Evolutionary conservation across 2,329 filamentous ascomycete genomes (phyloP).

Genomic region (Aspergillus novofumigatus): DNA sequence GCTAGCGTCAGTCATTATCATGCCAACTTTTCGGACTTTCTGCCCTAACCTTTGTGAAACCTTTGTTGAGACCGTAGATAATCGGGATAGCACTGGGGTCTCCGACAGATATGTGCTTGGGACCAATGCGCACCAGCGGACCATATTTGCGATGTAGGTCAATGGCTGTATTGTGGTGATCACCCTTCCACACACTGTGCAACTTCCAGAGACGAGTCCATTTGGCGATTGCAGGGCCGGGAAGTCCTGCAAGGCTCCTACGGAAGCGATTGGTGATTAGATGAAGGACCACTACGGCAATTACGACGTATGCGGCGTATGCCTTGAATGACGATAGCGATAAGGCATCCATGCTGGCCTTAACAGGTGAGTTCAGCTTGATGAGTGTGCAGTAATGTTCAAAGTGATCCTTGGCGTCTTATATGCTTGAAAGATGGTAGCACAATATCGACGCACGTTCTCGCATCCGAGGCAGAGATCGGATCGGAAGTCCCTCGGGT

Average conservation of each 20-base stretch:
- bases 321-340: neutral
- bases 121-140: slow-evolving; percentile 6
- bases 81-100: neutral
- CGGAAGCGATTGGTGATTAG: neutral
- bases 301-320: neutral
- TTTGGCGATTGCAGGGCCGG: slow-evolving; percentile 1
- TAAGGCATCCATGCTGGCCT: neutral
- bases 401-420: neutral
- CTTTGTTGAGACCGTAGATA: slow-evolving; percentile 4
- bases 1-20: neutral
- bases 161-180: slow-evolving; percentile 12
- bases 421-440: neutral
- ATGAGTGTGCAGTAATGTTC: neutral
- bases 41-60: slow-evolving; percentile 5
- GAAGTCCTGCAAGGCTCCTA: neutral
- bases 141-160: slow-evolving; percentile 1
- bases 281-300: neutral
- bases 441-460: neutral
- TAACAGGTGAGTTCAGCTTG: neutral
- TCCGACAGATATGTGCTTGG: slow-evolving; percentile 4
- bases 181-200: slow-evolving; percentile 15
- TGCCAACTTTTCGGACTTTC: no score
- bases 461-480: neutral
- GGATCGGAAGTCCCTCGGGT: neutral
- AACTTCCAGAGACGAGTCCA: slow-evolving; percentile 16